phyloP scores from a whole-genome alignment of 768 basidiomycete genomes.

The Thelephora aurantiotincta region DNA sequence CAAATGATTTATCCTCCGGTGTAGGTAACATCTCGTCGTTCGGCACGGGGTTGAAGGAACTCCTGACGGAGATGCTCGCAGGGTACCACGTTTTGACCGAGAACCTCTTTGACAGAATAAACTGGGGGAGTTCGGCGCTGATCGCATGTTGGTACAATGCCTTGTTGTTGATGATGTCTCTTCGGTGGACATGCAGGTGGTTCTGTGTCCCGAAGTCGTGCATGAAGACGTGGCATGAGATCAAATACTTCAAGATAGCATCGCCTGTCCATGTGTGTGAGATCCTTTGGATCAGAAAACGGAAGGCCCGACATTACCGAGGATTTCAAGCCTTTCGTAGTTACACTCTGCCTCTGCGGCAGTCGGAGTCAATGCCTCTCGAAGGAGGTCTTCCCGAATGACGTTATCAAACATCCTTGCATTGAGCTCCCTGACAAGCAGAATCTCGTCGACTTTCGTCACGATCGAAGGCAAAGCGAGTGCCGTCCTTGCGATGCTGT shows the following conservation, averaged over 20 bases:
- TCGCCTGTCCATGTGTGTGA: slow-evolving; percentile 36
- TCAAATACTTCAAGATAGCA: slow-evolving; percentile 69
- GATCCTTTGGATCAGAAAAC: background rate
- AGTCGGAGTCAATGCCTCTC: slow-evolving; percentile 55
- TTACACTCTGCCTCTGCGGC: slow-evolving; percentile 56
- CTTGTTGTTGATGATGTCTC: slow-evolving; percentile 64
- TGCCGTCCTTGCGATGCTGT: slow-evolving; percentile 52
- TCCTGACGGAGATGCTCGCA: slow-evolving; percentile 22
- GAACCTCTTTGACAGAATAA: slow-evolving; percentile 62
- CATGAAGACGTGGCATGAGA: slow-evolving; percentile 63
- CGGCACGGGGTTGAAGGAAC: background rate
- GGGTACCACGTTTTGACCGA: slow-evolving; percentile 54
- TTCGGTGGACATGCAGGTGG: slow-evolving; percentile 48
- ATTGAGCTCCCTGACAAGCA: slow-evolving; percentile 72
- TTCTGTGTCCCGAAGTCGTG: slow-evolving; percentile 54
- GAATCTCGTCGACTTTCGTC: slow-evolving; percentile 54
- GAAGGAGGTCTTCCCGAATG: slow-evolving; percentile 47
- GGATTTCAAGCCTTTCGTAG: slow-evolving; percentile 75
- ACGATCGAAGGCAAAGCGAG: slow-evolving; percentile 64
- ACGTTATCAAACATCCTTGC: slow-evolving; percentile 45
- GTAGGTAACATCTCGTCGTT: background rate
- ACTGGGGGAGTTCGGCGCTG: slow-evolving; percentile 49
- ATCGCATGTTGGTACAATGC: slow-evolving; percentile 41
- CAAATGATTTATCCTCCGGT: slow-evolving; percentile 2
- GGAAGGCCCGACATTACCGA: slow-evolving; percentile 34